phyloP scores from a whole-genome alignment of 352 stramenopile genomes.

The Pelagophyceae sp. region DNA sequence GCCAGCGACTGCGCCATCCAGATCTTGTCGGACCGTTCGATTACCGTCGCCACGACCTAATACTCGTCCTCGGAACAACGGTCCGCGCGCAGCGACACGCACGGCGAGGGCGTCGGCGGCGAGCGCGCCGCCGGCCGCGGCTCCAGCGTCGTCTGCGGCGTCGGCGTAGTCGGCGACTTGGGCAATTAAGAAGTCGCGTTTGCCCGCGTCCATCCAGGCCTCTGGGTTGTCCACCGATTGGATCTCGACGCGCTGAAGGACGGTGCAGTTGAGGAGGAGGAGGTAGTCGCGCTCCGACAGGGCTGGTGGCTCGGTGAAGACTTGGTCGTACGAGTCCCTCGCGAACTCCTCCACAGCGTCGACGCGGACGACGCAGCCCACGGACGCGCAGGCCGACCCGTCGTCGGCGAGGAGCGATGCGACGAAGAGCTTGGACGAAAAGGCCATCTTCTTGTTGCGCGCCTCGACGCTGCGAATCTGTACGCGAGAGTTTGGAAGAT shows the following conservation, averaged over 20 bases:
- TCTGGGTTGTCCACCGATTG: not conserved
- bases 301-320: not conserved
- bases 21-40: no score
- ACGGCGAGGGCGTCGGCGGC: not conserved
- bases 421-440: not conserved
- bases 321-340: not conserved
- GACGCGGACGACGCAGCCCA: not conserved
- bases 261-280: not conserved
- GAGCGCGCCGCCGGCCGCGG: not conserved
- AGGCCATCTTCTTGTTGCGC: not conserved
- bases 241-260: not conserved
- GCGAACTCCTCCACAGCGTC: not conserved
- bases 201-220: not conserved
- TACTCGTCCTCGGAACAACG: no score
- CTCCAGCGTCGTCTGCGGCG: not conserved
- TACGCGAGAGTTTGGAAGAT: not conserved
- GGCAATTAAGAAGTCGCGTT: not conserved
- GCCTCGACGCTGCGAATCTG: not conserved
- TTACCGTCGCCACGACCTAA: no score
- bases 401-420: not conserved
- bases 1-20: not conserved
- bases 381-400: not conserved
- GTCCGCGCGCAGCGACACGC: not conserved
- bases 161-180: not conserved
- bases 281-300: not conserved